These are phyloP conservation scores for Allodekkera sacchari DNA, from an alignment of 805 yeast species.

Conservation along the genomic window DNA sequence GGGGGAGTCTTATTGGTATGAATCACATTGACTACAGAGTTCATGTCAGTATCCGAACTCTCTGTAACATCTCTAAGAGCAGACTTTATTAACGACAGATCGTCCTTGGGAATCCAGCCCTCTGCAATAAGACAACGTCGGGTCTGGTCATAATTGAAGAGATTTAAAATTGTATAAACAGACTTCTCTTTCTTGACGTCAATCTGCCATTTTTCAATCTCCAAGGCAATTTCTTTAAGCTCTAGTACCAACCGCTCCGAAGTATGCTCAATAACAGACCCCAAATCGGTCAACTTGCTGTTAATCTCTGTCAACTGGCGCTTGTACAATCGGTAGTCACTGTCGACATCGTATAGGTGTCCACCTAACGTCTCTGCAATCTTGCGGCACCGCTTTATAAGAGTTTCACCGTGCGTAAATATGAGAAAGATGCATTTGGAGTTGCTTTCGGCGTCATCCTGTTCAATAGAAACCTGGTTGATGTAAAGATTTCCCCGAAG, in stretches of 20 bases:
- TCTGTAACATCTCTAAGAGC: conserved; percentile 61
- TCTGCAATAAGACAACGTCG: conserved; percentile 86
- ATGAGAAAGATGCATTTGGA: conserved; percentile 78
- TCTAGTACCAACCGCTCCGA: conserved; percentile 68
- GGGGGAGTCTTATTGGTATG: conserved; percentile 63
- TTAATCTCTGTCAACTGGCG: conserved; percentile 44
- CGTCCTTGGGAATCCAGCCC: conserved; percentile 92
- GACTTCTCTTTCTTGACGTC: conserved; percentile 72
- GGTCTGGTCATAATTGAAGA: conserved; percentile 72
- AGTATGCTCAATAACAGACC: conserved; percentile 53
- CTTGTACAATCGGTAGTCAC: conserved; percentile 31
- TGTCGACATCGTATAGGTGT: conserved; percentile 52
- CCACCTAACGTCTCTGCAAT: conserved; percentile 90
- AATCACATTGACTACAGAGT: conserved; percentile 51
- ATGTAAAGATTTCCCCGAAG: conserved; percentile 87
- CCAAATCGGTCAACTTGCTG: conserved; percentile 28
- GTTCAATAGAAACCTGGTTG: conserved; percentile 65
- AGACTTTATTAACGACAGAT: conserved; percentile 54
- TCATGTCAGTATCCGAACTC: conserved; percentile 32
- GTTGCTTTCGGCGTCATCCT: conserved; percentile 44
- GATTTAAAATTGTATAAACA: conserved; percentile 68
- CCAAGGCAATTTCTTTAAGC: conserved; percentile 67
- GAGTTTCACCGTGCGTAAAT: conserved; percentile 80
- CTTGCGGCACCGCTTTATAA: conserved; percentile 61
- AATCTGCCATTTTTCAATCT: conserved; percentile 67